Base-by-base conservation (phyloP, 2,329 filamentous ascomycete genomes). In the Beauveria australis region DNA sequence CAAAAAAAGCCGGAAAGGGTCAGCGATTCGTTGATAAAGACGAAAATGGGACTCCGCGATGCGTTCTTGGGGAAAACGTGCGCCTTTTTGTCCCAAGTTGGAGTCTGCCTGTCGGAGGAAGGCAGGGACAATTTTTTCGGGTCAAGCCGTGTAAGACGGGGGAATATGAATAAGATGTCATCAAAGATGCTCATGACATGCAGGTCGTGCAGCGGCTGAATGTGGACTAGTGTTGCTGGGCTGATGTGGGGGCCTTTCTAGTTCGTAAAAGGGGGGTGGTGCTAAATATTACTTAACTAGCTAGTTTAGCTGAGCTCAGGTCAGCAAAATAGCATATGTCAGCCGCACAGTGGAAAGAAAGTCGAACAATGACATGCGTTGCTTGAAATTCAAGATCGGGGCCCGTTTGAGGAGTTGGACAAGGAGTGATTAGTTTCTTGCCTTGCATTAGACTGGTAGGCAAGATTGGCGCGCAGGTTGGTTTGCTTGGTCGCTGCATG, bases 81-180 rank as follows among this genome's bases (percentile, higher is more conserved):
- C 33, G 33, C 33, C 33, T 37, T 37, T 37, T 37, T 37, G 14
- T 37, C 33, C 33, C 33, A 10, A 37, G 33, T 37, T 37, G 33
- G 33, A 37, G 33, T 37, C 33, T 37, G 33, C 12, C 33, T 37
- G 33, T 37, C 14, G 33, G 33, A 37, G 33, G 33, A 37, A 37
- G 33, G 33, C 16, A 12, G 33, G 33, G 12, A 37, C 33, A 37
- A 14, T 37, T 37, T 37, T 33, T 37, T 52, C 51, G 51, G 51
- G 51, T 24, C 51, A 26, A 41, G 30, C 33, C 33, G 51, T 47
- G 53, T 56, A 56, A 56, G 53, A 56, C 53, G 53, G 53, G 37
- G 53, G 44, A 44, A 54, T 28, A n/a, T 26, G 28, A 47, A 47
- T 16, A 47, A 47, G 44, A 47, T 47, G 44, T 26, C 44, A 47